Base-by-base conservation (phyloP, 1,139 yeast species). In the Protomyces lactucae-debilis region DNA sequence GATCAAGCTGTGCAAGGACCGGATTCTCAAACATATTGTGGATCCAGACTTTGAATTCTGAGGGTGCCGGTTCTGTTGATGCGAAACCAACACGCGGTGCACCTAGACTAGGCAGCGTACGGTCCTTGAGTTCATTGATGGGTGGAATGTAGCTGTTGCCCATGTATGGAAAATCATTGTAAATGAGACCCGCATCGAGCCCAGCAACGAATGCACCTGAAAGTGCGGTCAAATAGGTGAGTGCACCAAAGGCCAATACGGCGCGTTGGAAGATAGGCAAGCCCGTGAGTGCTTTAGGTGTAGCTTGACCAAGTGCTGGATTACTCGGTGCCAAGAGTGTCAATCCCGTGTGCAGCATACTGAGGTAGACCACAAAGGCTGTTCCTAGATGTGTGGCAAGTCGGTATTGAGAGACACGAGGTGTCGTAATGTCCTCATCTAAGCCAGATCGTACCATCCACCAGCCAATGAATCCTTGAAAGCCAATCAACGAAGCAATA, bases 381-480 rank as follows among this genome's bases (percentile, higher is more conserved):
- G 97, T 93, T 61, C 96, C 96, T 67, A 95, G 79, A 76, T 95
- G 99, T 1, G 98, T 86, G 2, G 99, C 92, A 66, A 95, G 80
- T 73, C 99, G 82, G 74, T 95, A 95, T 73, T 89, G 99, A 5
- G 97, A 89, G 1, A 95, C 99, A 0, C 99, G 90, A 16, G 99
- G 99, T 21, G 65, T 66, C 71, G 87, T 88, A 73, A 96, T 83
- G 71, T 88, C 96, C 39, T 83, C 83, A 73, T 92, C 96, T 68
- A 95, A 81, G 53, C 99, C 99, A 5, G 97, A 89, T 72, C 88
- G 86, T 65, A 95, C 99, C 99, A 95, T 95, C 99, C 99, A 95
- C 99, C 99, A 95, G 46, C 99, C 99, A 71, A 95, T 87, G 64
- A 86, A 87, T 57, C 99, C 99, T 79, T 95, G 99, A 56, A 95